Evolutionary conservation across 1,139 yeast genomes (phyloP), one percentile per base, ranked within the genome.

Genomic region (Hemisphaericaspora lyxosophila): DNA sequence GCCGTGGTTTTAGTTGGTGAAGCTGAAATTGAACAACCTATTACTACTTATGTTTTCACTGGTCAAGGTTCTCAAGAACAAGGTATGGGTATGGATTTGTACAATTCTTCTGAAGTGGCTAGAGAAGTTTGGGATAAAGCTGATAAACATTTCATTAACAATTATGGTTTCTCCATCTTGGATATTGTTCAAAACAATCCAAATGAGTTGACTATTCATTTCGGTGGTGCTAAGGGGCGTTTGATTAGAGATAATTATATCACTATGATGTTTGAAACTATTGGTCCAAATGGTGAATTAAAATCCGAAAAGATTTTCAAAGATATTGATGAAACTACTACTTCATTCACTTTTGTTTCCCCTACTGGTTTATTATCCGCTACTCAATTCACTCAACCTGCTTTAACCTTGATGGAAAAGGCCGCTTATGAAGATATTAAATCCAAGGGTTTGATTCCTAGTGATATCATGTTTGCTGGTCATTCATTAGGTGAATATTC

Each of bases 51-150:
- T 62, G 96, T 92, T 43, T 92, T 94, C 72, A 92, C 99, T 51
- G 99, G 98, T 62, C 99, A 92, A 76, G 99, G 99, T 63, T 90
- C 98, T 44, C 98, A 92, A 71, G 98, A 94, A 67, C 98, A 94
- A 74, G 97, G 97, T 62, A 92, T 92, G 99, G 98, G 99, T 74
- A 92, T 92, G 99, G 98, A 94, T 67, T 78, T 92, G 60, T 92
- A 92, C 67, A 83, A 82, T 49, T 77, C 88, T 36, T 86, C 96
- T 39, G 88, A 80, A 30, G 97, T 94, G 62, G 98, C 99, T 42
- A 83, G 82, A 57, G 81, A 80, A 47, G 97, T 92, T 47, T 92
- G 99, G 98, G 97, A 92, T 65, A 85, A 89, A 62, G 99, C 99
- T 45, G 98, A 92, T 61, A 66, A 68, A 47, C 98, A 94, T 66